phyloP scores from a whole-genome alignment of 129 eudicot genomes.

The Tanacetum coccineum region DNA sequence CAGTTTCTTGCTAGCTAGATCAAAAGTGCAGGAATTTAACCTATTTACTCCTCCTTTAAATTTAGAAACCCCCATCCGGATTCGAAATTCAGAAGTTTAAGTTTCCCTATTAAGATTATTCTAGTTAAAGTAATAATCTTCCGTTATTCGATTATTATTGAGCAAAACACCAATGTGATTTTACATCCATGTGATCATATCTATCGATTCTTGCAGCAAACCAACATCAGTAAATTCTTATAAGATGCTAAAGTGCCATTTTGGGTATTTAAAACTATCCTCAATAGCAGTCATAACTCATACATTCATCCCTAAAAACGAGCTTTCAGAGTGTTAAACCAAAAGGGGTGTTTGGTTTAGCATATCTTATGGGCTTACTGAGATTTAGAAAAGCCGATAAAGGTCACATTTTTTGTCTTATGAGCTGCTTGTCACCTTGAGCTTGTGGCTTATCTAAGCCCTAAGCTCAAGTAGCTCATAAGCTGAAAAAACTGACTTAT shows the following conservation, averaged over 20 bases:
- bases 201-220: conserved; percentile 16
- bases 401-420: too few relatives aligned
- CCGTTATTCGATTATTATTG: background rate
- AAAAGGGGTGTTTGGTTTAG: too few relatives aligned
- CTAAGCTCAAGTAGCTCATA: too few relatives aligned
- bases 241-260: conserved; percentile 7
- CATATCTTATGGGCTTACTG: too few relatives aligned
- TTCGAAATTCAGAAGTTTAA: background rate
- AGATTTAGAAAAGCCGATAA: too few relatives aligned
- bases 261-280: conserved; percentile 9
- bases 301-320: too few relatives aligned
- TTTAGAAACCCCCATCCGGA: background rate
- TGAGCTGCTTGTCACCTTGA: too few relatives aligned
- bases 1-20: background rate
- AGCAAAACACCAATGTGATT: background rate
- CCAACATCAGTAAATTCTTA: conserved; percentile 14
- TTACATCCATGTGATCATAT: background rate
- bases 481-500: too few relatives aligned
- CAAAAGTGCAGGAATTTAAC: background rate
- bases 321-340: too few relatives aligned
- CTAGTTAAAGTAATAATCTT: conserved; percentile 8
- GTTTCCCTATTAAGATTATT: background rate
- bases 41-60: background rate
- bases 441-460: too few relatives aligned
- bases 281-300: background rate